These are phyloP conservation scores for Scutellaria minor DNA, from an alignment of 257 asterid genomes.

Conservation along the genomic window DNA sequence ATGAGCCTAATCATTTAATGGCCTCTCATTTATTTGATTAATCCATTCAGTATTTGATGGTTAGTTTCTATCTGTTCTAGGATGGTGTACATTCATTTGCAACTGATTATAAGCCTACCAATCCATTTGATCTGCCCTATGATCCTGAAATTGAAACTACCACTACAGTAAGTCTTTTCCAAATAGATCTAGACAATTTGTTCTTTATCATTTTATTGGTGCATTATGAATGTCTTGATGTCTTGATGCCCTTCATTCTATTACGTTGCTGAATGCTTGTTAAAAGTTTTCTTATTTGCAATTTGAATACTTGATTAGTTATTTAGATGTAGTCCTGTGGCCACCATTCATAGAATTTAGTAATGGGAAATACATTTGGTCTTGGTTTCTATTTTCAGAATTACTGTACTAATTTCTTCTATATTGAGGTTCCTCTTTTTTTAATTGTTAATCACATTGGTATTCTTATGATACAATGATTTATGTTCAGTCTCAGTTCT, in stretches of 20 bases:
- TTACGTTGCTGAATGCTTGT: not conserved
- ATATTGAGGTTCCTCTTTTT: not conserved
- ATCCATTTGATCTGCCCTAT: slow-evolving; percentile 86
- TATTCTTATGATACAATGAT: slow-evolving; percentile 18
- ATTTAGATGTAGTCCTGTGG: too few relatives aligned
- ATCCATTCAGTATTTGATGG: slow-evolving; percentile 18
- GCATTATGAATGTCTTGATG: not conserved
- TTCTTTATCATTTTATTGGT: not conserved
- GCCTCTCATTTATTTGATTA: not conserved
- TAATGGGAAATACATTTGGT: not conserved
- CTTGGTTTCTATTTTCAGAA: not conserved
- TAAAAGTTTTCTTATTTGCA: too few relatives aligned
- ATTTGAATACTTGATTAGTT: too few relatives aligned
- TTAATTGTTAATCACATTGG: not conserved
- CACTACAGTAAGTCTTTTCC: slow-evolving; percentile 53
- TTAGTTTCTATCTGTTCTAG: slow-evolving; percentile 44
- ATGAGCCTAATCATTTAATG: slow-evolving; percentile 27
- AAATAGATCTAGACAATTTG: slow-evolving; percentile 1
- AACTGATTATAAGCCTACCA: slow-evolving; percentile 51
- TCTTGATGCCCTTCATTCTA: not conserved
- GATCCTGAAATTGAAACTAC: slow-evolving; percentile 60
- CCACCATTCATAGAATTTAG: too few relatives aligned
- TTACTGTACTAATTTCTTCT: not conserved
- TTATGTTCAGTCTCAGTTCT: slow-evolving; percentile 51
- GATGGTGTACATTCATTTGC: slow-evolving; percentile 52